Base-by-base conservation (phyloP, 2,329 filamentous ascomycete species). In the Parastagonospora avenae region DNA sequence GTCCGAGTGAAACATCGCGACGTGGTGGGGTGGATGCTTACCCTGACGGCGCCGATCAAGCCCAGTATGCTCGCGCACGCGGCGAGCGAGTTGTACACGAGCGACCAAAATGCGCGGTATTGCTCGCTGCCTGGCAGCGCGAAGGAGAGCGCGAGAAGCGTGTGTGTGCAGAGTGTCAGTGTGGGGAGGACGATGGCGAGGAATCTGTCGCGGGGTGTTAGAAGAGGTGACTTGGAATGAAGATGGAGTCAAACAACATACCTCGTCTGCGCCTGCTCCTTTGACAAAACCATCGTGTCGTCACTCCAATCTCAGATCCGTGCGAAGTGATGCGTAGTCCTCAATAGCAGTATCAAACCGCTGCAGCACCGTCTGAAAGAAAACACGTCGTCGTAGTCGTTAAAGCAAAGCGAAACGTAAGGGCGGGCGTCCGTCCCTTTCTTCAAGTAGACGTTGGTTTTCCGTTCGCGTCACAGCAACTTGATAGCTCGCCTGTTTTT, bases 11-110 rank as follows among this genome's bases (percentile, higher is more conserved):
- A 39, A 19, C 16, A 15, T 36, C 9, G 14, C n/a, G 24, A 24
- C 8, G 24, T 14, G 39, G 15, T 19, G 2, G 12, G 39, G 10
- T 9, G 8, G 39, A 33, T 35, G 16, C 37, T n/a, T 71, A 79
- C 78, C 62, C 70, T 68, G n/a, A 77, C 36, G 29, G 75, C 76
- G 38, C 77, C 77, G n/a, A 77, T 46, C 24, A 79, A 51, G 4
- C 77, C 77, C 39, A 77, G 60, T 8, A 74, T 55, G 54, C 74
- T 76, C 37, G 76, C 60, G 8, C 73, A 54, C 48, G 71, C 71
- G 14, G 75, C 74, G 30, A 77, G 64, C 52, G 73, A 64, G 16
- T 76, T 66, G 59, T 79, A 79, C 36, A 66, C 54, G 5, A 71
- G 58, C 28, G 74, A 74, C 48, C 58, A 66, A 8, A 51, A 71